Percentiles rank a stretch among this genome's conserved stretches.
Conservation (phyloP, 2,329 filamentous ascomycete genomes). For the Furcasterigmium sp. region DNA sequence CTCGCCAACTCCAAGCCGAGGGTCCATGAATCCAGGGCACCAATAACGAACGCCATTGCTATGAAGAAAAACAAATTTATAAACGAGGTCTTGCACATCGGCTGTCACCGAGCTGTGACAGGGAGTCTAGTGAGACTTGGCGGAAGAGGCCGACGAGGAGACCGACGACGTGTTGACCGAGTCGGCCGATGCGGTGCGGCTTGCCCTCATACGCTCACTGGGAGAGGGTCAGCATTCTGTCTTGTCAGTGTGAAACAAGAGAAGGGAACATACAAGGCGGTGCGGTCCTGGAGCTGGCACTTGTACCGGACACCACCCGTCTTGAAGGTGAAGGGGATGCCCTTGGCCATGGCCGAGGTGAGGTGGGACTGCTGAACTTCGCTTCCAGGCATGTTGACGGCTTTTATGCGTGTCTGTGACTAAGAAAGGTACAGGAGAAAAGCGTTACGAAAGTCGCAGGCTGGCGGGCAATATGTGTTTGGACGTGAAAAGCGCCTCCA, state of each 20-base stretch:
- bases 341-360: constrained; percentile 13
- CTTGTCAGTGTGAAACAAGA: not conserved
- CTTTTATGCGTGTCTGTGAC: not conserved
- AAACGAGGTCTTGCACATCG: not conserved
- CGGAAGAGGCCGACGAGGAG: constrained; percentile 18
- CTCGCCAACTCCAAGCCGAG: not conserved
- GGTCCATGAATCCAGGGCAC: not conserved
- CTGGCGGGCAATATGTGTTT: too few species aligned
- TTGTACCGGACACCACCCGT: constrained; percentile 30
- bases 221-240: not conserved
- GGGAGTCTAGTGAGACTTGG: not conserved
- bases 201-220: constrained; percentile 35
- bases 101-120: not conserved
- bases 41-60: not conserved
- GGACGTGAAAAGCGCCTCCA: too few species aligned
- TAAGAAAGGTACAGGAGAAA: too few species aligned
- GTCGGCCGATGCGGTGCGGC: constrained; percentile 27
- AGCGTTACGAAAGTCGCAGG: too few species aligned
- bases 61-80: not conserved
- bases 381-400: constrained; percentile 1
- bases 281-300: constrained; percentile 39
- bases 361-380: not conserved
- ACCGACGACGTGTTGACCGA: constrained; percentile 21
- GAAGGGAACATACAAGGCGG: constrained; percentile 31
- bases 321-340: constrained; percentile 41